Conservation (phyloP, 2,329 filamentous ascomycete genomes). For the Arachnomyces sp. region DNA sequence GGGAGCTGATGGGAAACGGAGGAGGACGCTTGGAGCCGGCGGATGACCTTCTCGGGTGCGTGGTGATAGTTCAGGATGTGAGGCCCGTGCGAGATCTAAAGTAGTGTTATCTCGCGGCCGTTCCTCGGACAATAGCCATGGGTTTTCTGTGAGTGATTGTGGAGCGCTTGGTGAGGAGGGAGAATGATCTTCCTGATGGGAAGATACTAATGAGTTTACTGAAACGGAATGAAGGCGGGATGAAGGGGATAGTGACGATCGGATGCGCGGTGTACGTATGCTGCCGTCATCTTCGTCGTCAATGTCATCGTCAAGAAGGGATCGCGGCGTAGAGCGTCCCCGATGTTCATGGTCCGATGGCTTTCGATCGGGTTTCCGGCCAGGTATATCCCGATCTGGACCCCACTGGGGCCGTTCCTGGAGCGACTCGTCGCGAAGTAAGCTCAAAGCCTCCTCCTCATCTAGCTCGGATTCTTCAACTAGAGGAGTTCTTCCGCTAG, state of each 20-base stretch:
- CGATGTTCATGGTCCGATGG: neutral
- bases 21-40: constrained; percentile 26
- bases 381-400: too few relatives aligned
- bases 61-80: too few relatives aligned
- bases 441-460: constrained; percentile 49
- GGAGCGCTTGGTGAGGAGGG: constrained; percentile 20
- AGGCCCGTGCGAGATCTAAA: too few relatives aligned
- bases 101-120: too few relatives aligned
- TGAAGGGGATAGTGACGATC: constrained; percentile 24
- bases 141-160: constrained; percentile 29
- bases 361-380: neutral
- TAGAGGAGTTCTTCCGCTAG: constrained; percentile 63
- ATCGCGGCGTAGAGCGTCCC: constrained; percentile 23
- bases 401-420: constrained; percentile 1
- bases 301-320: constrained; percentile 25
- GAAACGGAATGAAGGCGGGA: constrained; percentile 28
- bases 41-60: constrained; percentile 13
- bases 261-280: constrained; percentile 25
- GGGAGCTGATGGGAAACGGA: constrained; percentile 34
- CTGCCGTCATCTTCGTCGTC: constrained; percentile 27
- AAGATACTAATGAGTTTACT: constrained; percentile 22
- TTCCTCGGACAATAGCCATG: constrained; percentile 20
- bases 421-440: constrained; percentile 32
- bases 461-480: constrained; percentile 57
- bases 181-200: constrained; percentile 18